Percentiles rank a stretch among this genome's conserved stretches.
phyloP scores from a whole-genome alignment of 345 rosid genomes.

The Atalantia buxifolia region DNA sequence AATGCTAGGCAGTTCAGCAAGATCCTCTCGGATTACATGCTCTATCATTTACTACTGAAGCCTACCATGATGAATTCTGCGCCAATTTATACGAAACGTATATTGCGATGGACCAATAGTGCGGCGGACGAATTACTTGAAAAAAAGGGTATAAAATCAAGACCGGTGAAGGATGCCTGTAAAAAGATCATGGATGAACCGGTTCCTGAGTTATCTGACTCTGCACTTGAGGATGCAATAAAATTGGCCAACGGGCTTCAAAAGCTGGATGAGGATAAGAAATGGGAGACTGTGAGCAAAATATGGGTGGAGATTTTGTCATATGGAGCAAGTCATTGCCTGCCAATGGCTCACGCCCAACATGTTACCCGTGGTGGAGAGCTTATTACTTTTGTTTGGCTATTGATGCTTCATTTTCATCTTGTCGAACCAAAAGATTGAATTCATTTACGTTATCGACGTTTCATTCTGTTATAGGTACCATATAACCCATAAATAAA shows the following conservation, averaged over 20 bases:
- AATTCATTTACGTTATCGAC: too few relatives aligned
- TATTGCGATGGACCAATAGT: slow-evolving; percentile 39
- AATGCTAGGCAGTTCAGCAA: too few relatives aligned
- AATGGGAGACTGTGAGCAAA: slow-evolving; percentile 50
- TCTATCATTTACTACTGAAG: slow-evolving; percentile 50
- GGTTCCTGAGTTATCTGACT: background rate
- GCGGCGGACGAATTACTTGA: slow-evolving; percentile 38
- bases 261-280: background rate
- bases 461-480: too few relatives aligned
- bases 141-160: slow-evolving; percentile 5
- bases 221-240: slow-evolving; percentile 55
- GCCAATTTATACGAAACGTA: slow-evolving; percentile 46
- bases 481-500: too few relatives aligned
- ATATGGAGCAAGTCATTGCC: slow-evolving; percentile 56
- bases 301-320: slow-evolving; percentile 65
- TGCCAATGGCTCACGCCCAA: slow-evolving; percentile 51
- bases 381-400: slow-evolving; percentile 25
- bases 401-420: slow-evolving; percentile 56
- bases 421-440: slow-evolving; percentile 20
- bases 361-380: slow-evolving; percentile 63
- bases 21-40: slow-evolving; percentile 50
- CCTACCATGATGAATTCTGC: slow-evolving; percentile 49
- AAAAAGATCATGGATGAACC: background rate
- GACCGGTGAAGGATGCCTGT: slow-evolving; percentile 15
- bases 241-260: slow-evolving; percentile 50